phyloP scores from a whole-genome alignment of 805 yeast genomes.

The Hanseniaspora hatyaiensis region DNA sequence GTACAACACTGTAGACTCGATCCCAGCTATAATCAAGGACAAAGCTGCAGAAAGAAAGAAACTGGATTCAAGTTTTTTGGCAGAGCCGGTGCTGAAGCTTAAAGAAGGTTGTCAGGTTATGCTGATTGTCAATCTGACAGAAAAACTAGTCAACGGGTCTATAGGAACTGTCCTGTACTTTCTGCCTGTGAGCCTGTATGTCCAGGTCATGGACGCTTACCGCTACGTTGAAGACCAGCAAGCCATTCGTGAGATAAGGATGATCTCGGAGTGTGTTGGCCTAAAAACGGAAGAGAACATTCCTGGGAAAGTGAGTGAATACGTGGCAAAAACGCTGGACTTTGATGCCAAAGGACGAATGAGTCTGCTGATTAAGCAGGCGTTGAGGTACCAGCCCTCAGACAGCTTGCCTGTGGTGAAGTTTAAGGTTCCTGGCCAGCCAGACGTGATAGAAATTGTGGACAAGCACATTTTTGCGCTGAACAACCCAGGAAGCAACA shows the following conservation, averaged over 20 bases:
- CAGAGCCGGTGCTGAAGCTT: constrained; percentile 48
- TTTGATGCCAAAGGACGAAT: constrained; percentile 14
- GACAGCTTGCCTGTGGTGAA: constrained; percentile 27
- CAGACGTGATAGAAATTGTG: constrained; percentile 28
- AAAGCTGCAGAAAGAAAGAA: constrained; percentile 24
- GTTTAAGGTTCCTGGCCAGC: constrained; percentile 26
- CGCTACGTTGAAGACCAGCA: constrained; percentile 24
- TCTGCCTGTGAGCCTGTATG: constrained; percentile 24
- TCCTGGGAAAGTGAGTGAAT: constrained; percentile 25
- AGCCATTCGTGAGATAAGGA: constrained; percentile 25
- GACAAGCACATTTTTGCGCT: constrained; percentile 32
- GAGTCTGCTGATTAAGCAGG: constrained; percentile 8
- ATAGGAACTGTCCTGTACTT: constrained; percentile 56
- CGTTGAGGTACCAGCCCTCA: constrained; percentile 1
- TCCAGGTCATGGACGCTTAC: constrained; percentile 23
- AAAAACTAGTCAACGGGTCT: constrained; percentile 76
- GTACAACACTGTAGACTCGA: constrained; percentile 40
- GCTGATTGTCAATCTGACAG: constrained; percentile 75
- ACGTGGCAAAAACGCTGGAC: constrained; percentile 17
- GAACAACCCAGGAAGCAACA: constrained; percentile 19
- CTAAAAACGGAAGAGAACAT: constrained; percentile 18
- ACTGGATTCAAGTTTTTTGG: constrained; percentile 54
- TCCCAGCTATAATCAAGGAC: constrained; percentile 21
- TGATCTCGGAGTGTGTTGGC: constrained; percentile 29
- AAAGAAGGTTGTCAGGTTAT: constrained; percentile 89